phyloP scores from a whole-genome alignment of 257 asterid species.

The Sherardia arvensis region DNA sequence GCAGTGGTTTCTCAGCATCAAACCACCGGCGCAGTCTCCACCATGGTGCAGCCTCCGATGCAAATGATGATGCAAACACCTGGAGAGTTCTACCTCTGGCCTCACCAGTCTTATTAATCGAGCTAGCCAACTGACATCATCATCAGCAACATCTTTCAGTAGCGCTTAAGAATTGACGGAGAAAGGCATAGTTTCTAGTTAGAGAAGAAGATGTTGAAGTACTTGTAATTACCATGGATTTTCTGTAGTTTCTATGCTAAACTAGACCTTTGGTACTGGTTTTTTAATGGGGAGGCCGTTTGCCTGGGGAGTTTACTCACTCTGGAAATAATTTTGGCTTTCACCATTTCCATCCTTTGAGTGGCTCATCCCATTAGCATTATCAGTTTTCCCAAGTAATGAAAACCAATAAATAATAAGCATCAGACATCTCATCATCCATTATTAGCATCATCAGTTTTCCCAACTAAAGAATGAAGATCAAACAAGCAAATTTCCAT shows the following conservation, averaged over 20 bases:
- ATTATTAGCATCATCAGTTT: conserved; percentile 17
- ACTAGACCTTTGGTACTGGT: conserved; percentile 15
- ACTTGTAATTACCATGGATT: conserved; percentile 34
- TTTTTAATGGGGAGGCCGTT: neutral
- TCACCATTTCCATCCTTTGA: conserved; percentile 36
- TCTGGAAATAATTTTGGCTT: conserved; percentile 56
- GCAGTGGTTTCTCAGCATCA: conserved; percentile 9
- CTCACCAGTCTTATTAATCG: conserved; percentile 58
- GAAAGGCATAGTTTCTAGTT: conserved; percentile 5
- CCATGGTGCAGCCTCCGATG: conserved; percentile 36
- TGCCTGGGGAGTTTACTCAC: conserved; percentile 13
- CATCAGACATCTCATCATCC: too few relatives aligned
- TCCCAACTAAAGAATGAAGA: conserved; percentile 20
- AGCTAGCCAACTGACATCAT: conserved; percentile 14
- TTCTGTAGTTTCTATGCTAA: conserved; percentile 10
- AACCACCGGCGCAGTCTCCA: conserved; percentile 15
- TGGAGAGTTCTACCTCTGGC: conserved; percentile 75
- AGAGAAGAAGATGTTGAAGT: conserved; percentile 19
- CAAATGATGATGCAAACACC: conserved; percentile 41
- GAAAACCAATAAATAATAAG: too few relatives aligned
- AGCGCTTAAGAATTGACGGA: conserved; percentile 2
- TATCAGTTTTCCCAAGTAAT: conserved; percentile 22
- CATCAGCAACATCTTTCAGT: neutral
- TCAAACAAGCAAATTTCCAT: neutral
- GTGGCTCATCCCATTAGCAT: conserved; percentile 23